Conservation (phyloP, 2,329 filamentous ascomycete species). For the Decorospora gaudefroyi region DNA sequence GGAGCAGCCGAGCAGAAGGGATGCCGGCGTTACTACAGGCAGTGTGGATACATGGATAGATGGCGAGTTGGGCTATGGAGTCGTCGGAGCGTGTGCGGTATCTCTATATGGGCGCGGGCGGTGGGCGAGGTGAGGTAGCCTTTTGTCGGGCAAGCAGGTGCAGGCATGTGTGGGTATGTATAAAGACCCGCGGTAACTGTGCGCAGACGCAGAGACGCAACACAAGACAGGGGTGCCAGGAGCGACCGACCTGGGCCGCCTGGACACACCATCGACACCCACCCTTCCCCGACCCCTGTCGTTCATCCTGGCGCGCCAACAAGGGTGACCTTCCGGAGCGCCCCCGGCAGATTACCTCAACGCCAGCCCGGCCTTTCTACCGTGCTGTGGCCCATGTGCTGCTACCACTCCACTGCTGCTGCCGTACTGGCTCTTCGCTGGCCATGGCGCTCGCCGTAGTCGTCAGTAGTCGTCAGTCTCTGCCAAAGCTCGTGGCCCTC, state of each 20-base stretch:
- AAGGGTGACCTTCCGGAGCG: conserved; percentile 23
- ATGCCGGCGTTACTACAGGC: conserved; percentile 30
- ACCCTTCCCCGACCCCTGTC: conserved; percentile 22
- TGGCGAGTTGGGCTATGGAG: too few species aligned
- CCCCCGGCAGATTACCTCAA: conserved; percentile 31
- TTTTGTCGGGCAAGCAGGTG: not conserved
- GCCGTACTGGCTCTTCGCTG: not conserved
- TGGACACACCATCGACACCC: conserved; percentile 25
- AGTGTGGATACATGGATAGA: conserved; percentile 26
- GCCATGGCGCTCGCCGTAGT: not conserved
- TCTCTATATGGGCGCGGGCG: too few species aligned
- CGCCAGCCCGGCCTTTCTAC: conserved; percentile 20
- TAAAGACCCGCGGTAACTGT: conserved; percentile 22
- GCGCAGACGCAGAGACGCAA: conserved; percentile 17
- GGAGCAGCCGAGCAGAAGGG: conserved; percentile 24
- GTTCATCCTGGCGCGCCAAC: conserved; percentile 15
- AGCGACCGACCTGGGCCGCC: conserved; percentile 26
- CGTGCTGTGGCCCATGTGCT: conserved; percentile 11
- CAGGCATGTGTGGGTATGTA: conserved; percentile 17
- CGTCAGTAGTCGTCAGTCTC: conserved; percentile 7
- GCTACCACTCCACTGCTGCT: not conserved
- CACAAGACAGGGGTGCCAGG: conserved; percentile 19
- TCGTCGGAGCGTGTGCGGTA: too few species aligned
- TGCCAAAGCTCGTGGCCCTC: conserved; percentile 11
- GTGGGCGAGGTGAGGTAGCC: conserved; percentile 2